Conservation (phyloP, 2,329 filamentous ascomycete species). For the Hirsutella minnesotensis region DNA sequence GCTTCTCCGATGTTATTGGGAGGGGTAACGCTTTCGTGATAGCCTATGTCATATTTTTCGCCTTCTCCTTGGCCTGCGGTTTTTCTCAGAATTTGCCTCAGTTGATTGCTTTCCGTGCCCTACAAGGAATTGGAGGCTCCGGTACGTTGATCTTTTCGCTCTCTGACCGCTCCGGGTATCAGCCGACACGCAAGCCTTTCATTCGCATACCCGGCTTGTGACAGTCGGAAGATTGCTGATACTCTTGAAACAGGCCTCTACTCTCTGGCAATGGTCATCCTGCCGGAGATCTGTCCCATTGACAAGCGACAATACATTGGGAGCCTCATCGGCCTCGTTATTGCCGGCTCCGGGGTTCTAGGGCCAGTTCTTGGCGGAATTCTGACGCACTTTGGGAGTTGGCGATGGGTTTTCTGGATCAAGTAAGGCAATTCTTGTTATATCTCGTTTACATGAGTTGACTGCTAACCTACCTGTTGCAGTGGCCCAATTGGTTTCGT, state of each 20-base stretch:
- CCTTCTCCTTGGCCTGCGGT: constrained; percentile 43
- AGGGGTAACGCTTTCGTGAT: constrained; percentile 37
- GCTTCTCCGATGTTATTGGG: constrained; percentile 41
- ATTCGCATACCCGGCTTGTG: too few species aligned
- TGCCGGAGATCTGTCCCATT: constrained; percentile 35
- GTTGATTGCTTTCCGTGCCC: constrained; percentile 34
- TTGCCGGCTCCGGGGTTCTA: constrained; percentile 35
- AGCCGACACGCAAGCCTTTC: neutral
- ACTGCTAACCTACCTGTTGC: neutral
- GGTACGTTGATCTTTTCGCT: constrained; percentile 17
- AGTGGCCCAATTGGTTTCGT: constrained; percentile 38
- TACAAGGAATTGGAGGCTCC: constrained; percentile 41
- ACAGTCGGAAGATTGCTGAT: neutral
- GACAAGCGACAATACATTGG: constrained; percentile 30
- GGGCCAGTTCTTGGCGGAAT: constrained; percentile 40
- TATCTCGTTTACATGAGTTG: neutral
- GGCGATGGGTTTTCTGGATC: constrained; percentile 49
- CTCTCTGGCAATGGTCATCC: constrained; percentile 42
- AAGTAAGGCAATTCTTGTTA: constrained; percentile 26
- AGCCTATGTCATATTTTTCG: constrained; percentile 41
- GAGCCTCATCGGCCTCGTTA: constrained; percentile 34
- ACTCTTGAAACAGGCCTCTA: constrained; percentile 28
- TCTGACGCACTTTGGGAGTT: constrained; percentile 34
- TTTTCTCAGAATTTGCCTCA: constrained; percentile 21
- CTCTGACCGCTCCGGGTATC: neutral